Conservation (phyloP, 1,139 yeast species). For the Sugiyamaella japonica region DNA sequence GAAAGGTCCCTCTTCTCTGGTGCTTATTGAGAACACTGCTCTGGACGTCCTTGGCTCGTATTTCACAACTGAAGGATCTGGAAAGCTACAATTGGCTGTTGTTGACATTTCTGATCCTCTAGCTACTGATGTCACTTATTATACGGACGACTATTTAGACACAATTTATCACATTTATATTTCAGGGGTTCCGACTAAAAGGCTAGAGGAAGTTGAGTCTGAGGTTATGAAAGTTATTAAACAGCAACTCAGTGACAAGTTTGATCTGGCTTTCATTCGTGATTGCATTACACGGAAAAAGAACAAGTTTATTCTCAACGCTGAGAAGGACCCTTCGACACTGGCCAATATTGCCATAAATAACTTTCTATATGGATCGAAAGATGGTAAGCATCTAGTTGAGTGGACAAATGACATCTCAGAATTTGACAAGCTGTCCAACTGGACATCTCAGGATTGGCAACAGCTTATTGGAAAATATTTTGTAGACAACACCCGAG, state of each 20-base stretch:
- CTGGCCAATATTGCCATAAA: slow-evolving; percentile 68
- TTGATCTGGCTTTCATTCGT: slow-evolving; percentile 65
- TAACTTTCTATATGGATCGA: slow-evolving; percentile 77
- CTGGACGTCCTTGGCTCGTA: slow-evolving; percentile 72
- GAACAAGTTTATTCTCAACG: slow-evolving; percentile 59
- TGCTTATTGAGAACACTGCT: slow-evolving; percentile 60
- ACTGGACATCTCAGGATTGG: slow-evolving; percentile 76
- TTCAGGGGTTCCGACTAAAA: slow-evolving; percentile 75
- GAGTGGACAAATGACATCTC: slow-evolving; percentile 54
- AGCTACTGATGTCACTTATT: slow-evolving; percentile 69
- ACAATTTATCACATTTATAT: slow-evolving; percentile 60
- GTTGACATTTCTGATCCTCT: slow-evolving; percentile 83
- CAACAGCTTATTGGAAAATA: slow-evolving; percentile 51
- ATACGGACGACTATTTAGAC: slow-evolving; percentile 62
- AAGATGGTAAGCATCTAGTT: slow-evolving; percentile 58
- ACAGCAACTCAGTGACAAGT: slow-evolving; percentile 44
- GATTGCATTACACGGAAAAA: slow-evolving; percentile 67
- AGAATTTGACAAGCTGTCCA: slow-evolving; percentile 59
- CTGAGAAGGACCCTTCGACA: slow-evolving; percentile 65
- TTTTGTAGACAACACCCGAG: slow-evolving; percentile 67
- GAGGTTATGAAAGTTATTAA: slow-evolving; percentile 52
- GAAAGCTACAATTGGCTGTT: slow-evolving; percentile 66
- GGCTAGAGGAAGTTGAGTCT: slow-evolving; percentile 53
- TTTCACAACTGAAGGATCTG: slow-evolving; percentile 59
- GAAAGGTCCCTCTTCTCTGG: slow-evolving; percentile 73